Conservation (phyloP, 176 grass and related monocot species). For the Carex myosuroides region DNA sequence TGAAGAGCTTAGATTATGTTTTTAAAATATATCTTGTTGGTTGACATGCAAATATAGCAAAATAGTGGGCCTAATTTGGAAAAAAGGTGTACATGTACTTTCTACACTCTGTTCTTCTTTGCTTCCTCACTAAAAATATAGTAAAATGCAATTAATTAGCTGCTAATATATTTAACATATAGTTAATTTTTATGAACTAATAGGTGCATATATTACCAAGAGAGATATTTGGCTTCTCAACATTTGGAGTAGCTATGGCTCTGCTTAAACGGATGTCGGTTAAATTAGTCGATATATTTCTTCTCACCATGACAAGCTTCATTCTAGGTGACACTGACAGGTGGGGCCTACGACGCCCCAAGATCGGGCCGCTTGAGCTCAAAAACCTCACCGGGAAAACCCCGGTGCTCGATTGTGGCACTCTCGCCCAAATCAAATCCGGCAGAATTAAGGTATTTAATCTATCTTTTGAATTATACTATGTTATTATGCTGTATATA, state of each 20-base stretch:
- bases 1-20: not conserved
- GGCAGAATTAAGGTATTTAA: slow-evolving; percentile 80
- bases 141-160: not conserved
- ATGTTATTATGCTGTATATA: not conserved
- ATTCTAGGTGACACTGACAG: slow-evolving; percentile 62
- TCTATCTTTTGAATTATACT: not conserved
- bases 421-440: slow-evolving; percentile 72
- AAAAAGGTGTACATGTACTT: slow-evolving; percentile 1
- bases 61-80: not conserved
- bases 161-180: not conserved
- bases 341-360: slow-evolving; percentile 68
- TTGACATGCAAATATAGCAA: not conserved
- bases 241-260: slow-evolving; percentile 72
- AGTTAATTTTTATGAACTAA: not conserved
- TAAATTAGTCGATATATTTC: slow-evolving; percentile 54
- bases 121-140: not conserved
- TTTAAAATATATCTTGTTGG: not conserved
- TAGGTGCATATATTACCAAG: slow-evolving; percentile 84
- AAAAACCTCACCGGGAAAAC: slow-evolving; percentile 89
- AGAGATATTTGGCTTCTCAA: slow-evolving; percentile 78
- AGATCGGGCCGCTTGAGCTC: slow-evolving; percentile 85
- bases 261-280: slow-evolving; percentile 60
- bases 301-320: slow-evolving; percentile 49
- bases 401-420: slow-evolving; percentile 82
- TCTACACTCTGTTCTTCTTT: not conserved